Evolutionary conservation across 306 rosid genomes (phyloP), one percentile per base, ranked within the genome.

Genomic region (Arachis stenosperma): DNA sequence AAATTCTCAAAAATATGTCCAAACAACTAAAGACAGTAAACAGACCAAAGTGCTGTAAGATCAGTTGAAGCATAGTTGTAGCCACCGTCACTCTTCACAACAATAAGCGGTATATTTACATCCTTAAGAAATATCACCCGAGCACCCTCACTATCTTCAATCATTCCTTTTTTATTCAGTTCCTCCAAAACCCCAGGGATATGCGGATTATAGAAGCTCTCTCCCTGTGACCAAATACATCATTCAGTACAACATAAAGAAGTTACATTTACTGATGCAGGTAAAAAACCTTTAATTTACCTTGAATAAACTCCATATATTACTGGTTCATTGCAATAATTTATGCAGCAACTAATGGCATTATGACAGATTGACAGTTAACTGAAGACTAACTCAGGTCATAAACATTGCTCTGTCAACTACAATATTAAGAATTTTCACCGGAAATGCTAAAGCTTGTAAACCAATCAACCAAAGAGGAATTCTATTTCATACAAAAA

Each of bases 1-100:
- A 63, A n/a, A 5, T 7, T 76, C 58, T 58, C 12, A 61, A 70
- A 62, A 4, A 56, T 56, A 46, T 61, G 48, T 50, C 68, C 5
- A 60, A 67, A 74, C 9, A 9, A 44, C 46, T 42, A 42, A 22
- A 11, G 53, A 75, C 57, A 30, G 51, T 46, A 57, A 57, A 69
- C 90, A 57, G 65, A 90, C 99, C 99, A 95, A 58, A 95, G 79
- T 53, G 98, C 92, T 65, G 98, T 52, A 61, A 95, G 82, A 90
- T 95, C 99, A 58, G 98, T 95, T 74, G 98, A 84, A 75, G 89
- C 97, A 67, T 95, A 95, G 75, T 95, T 95, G 89, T 78, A 95
- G 78, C 98, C 96, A 56, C 97, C 99, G 79, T 91, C 97, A 51
- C 99, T 91, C 90, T 95, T 95, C 80, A 91, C 97, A 76, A 90